phyloP scores from a whole-genome alignment of 805 yeast species.

The Hanseniaspora guilliermondii region DNA sequence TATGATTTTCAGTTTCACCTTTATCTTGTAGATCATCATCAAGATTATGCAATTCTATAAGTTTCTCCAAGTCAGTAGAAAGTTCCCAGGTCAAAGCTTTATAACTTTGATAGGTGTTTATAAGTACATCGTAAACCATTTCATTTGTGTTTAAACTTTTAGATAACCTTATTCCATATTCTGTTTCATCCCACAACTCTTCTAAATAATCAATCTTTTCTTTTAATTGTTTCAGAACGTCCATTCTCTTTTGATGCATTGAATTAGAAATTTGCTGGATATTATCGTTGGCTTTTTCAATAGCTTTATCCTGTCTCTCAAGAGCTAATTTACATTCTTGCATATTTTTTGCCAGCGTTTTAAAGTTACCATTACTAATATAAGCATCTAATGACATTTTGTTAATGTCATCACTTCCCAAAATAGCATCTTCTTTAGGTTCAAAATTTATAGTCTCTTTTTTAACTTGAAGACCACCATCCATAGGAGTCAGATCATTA shows the following conservation, averaged over 20 bases:
- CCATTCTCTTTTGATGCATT: background rate
- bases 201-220: background rate
- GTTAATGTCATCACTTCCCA: background rate
- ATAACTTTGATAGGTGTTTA: background rate
- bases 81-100: background rate
- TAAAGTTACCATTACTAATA: background rate
- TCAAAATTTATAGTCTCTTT: background rate
- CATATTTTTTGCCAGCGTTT: background rate
- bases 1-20: no score
- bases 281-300: background rate
- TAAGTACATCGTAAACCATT: background rate
- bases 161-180: background rate
- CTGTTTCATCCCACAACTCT: background rate
- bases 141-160: background rate
- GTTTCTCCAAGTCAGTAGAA: background rate
- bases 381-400: background rate
- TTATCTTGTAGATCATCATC: background rate
- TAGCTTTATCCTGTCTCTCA: background rate
- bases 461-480: background rate
- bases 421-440: background rate
- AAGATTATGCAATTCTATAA: background rate
- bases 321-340: background rate
- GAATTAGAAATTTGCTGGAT: background rate
- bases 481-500: background rate
- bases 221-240: background rate